phyloP scores from a whole-genome alignment of 2,329 filamentous ascomycete species.

The Colletotrichum destructivum region DNA sequence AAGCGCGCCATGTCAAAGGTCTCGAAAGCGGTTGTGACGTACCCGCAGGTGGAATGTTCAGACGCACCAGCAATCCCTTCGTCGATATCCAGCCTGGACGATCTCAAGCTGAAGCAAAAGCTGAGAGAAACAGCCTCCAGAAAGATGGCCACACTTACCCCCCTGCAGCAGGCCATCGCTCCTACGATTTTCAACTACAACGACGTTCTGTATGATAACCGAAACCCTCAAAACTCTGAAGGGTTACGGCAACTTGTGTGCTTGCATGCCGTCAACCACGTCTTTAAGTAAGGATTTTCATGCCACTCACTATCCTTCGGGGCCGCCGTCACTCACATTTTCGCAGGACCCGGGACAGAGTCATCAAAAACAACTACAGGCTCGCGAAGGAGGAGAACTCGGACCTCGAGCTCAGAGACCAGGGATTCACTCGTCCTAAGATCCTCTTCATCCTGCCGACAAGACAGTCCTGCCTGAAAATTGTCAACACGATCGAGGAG shows the following conservation, averaged over 20 bases:
- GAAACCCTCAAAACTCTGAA: conserved; percentile 78
- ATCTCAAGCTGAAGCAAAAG: conserved; percentile 79
- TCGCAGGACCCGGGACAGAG: conserved; percentile 82
- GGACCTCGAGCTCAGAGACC: conserved; percentile 85
- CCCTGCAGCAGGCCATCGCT: conserved; percentile 75
- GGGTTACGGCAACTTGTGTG: conserved; percentile 80
- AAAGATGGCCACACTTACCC: conserved; percentile 70
- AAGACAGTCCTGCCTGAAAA: conserved; percentile 84
- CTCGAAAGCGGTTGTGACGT: conserved; percentile 63
- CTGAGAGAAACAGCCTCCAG: conserved; percentile 70
- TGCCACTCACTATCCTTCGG: not conserved
- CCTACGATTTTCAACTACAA: conserved; percentile 85
- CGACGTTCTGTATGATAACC: conserved; percentile 83
- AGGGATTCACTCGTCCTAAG: conserved; percentile 96
- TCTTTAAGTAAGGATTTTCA: conserved; percentile 78
- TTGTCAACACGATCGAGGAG: conserved; percentile 82
- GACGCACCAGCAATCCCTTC: conserved; percentile 53
- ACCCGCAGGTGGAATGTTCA: conserved; percentile 58
- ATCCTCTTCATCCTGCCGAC: conserved; percentile 93
- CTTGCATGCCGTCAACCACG: conserved; percentile 90
- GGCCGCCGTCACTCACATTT: conserved; percentile 42
- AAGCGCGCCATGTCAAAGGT: conserved; percentile 63
- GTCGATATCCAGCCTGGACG: conserved; percentile 57
- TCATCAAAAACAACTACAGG: conserved; percentile 92
- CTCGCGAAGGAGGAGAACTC: conserved; percentile 76